Evolutionary conservation across 2,329 filamentous ascomycete species (phyloP), one percentile per base, ranked within the genome.

Genomic region (Clonostachys byssicola): DNA sequence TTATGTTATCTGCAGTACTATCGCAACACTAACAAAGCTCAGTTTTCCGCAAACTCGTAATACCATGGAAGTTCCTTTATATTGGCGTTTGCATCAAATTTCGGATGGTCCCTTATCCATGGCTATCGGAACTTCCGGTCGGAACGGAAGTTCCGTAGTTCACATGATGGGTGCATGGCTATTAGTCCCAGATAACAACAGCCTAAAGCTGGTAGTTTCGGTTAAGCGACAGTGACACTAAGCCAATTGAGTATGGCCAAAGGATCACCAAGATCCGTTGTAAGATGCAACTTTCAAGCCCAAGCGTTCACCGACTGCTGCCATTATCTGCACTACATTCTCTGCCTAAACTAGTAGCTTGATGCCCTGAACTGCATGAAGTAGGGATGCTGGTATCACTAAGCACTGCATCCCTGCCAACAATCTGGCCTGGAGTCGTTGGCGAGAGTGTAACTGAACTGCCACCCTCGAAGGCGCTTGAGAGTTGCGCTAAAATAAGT

Each of bases 401-500:
- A 54, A 60, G 42, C 56, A 59, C 59, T 9, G 47, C 49, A 36
- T 52, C 56, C n/a, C 54, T 61, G 14, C 60, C 60, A 7, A 47
- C 51, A 34, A 38, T 56, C 2, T 41, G 56, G 13, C 49, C 56
- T 7, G 43, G 53, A 16, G 23, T 40, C 3, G 12, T 58, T 16
- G 36, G 45, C 7, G 39, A 53, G 4, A 54, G 56, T 9, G 30
- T 66, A 4, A 57, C 55, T 4, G 49, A 66, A 14, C 54, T 59
- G 5, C 51, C 53, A 6, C 68, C 68, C 16, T 58, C 70, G 20
- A 69, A 77, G 0, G 81, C 88, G 4, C 80, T 51, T 1, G 75
- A 85, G 58, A 58, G 87, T 1, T 57, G 64, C 3, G 55, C 67
- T 2, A 66, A 14, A 63, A 62, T 12, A 68, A 68, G 49, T 56